These are phyloP conservation scores for Endoconidiophora laricicola DNA, from an alignment of 2,329 filamentous ascomycete species.

Conservation along the genomic window DNA sequence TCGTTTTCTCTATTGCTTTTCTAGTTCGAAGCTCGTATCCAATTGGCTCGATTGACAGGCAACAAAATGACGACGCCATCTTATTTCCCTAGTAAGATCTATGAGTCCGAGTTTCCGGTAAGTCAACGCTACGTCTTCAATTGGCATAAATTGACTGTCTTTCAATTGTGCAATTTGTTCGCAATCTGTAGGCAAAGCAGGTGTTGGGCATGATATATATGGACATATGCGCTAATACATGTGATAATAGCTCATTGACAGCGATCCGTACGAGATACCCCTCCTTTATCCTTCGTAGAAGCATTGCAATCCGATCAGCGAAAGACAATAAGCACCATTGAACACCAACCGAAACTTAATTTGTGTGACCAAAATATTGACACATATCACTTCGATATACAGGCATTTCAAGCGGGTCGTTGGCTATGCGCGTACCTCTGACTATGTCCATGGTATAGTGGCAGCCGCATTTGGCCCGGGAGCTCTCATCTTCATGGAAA, in stretches of 20 bases:
- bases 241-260: conserved; percentile 75
- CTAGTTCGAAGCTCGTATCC: background rate
- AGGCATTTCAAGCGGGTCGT: conserved; percentile 87
- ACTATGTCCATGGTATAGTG: conserved; percentile 57
- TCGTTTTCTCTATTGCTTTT: background rate
- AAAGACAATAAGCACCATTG: background rate
- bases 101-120: conserved; percentile 77
- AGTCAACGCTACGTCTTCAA: conserved; percentile 22
- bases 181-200: too few relatives aligned
- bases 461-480: conserved; percentile 57
- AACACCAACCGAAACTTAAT: background rate
- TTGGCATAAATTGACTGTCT: conserved; percentile 9
- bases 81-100: conserved; percentile 43
- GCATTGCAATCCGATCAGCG: too few relatives aligned
- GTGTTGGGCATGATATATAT: background rate
- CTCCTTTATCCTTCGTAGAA: background rate
- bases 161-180: background rate
- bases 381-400: conserved; percentile 7
- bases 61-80: conserved; percentile 11
- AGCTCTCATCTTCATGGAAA: conserved; percentile 65
- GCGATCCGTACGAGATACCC: conserved; percentile 64
- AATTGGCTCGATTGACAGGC: background rate
- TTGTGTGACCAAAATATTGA: background rate
- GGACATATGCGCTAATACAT: conserved; percentile 1
- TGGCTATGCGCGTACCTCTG: conserved; percentile 67